Base-by-base conservation (phyloP, 1,284 basidiomycete genomes). In the Papiliotrema nemorosa region DNA sequence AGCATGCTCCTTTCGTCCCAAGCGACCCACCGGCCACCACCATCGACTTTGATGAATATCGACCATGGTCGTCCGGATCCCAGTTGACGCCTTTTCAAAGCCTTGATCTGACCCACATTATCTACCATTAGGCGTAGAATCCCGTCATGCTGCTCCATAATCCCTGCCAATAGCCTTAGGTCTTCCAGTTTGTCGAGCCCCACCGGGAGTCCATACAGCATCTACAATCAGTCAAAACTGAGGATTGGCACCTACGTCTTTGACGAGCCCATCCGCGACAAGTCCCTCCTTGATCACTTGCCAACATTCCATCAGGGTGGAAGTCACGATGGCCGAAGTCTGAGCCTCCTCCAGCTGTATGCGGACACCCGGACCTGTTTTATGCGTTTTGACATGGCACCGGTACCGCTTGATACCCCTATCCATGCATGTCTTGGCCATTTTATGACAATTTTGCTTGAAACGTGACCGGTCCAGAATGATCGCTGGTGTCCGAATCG, bases 21-120 rank as follows among this genome's bases (percentile, higher is more conserved):
- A n/a, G n/a, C n/a, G 26, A 72, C 84, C 63, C 73, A 88, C 86
- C 83, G 82, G 59, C 83, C 81, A 26, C 86, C 88, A 13, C 83
- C 82, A 58, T 91, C 87, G 38, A 91, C 79, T 67, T 91, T 91
- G 55, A 91, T 78, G 66, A 90, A 91, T 1, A 81, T 80, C 18
- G 82, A 84, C 88, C 88, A 90, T 47, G 68, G 75, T 58, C 60
- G n/a, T 21, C 47, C 47, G 13, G 76, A 72, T 42, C 62, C 60
- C 35, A 66, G 74, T 65, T 83, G 82, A 25, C 33, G 16, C 18
- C 40, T 6, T 50, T 55, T 14, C 25, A 92, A 69, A 45, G 81
- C 81, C 38, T 74, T 73, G 39, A 91, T 74, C 68, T 91, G 90
- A 36, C 81, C 81, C 10, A 83, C 80, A 68, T 88, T 81, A 70